These are phyloP conservation scores for Cordia subcordata DNA, from an alignment of 257 asterid species.

Conservation along the genomic window DNA sequence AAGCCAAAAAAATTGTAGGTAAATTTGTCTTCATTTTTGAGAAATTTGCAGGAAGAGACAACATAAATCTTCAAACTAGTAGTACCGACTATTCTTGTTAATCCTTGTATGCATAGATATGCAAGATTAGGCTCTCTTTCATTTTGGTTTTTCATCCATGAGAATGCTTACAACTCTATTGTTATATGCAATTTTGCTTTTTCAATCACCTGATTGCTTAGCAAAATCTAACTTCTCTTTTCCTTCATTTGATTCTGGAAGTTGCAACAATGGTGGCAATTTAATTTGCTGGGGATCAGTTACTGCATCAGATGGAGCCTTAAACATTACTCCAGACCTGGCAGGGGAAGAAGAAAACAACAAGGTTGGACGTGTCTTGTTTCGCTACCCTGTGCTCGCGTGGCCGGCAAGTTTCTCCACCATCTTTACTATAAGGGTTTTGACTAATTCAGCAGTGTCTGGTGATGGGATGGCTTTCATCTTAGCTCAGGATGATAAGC, in stretches of 20 bases:
- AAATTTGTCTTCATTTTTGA: slow-evolving; percentile 17
- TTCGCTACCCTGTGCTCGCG: slow-evolving; percentile 32
- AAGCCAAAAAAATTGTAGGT: not conserved
- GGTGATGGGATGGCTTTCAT: slow-evolving; percentile 68
- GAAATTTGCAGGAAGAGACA: slow-evolving; percentile 9
- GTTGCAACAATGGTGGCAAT: slow-evolving; percentile 27
- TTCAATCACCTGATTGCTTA: slow-evolving; percentile 17
- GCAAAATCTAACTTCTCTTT: slow-evolving; percentile 49
- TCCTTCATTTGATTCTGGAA: slow-evolving; percentile 37
- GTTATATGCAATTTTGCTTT: slow-evolving; percentile 21
- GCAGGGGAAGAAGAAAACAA: slow-evolving; percentile 13
- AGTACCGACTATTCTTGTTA: not conserved
- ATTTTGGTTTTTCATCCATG: slow-evolving; percentile 4
- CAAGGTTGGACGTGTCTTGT: slow-evolving; percentile 44
- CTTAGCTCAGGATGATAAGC: slow-evolving; percentile 44
- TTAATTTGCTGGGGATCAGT: slow-evolving; percentile 62
- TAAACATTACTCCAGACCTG: slow-evolving; percentile 36
- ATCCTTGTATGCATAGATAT: slow-evolving; percentile 3
- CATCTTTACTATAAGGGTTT: slow-evolving; percentile 37
- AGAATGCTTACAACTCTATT: slow-evolving; percentile 27
- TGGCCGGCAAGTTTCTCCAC: slow-evolving; percentile 68
- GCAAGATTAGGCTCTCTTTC: not conserved
- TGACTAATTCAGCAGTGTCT: slow-evolving; percentile 36
- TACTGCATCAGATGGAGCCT: slow-evolving; percentile 32
- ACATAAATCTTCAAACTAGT: slow-evolving; percentile 6